Conservation (phyloP, 306 rosid genomes). For the Comarum palustre region DNA sequence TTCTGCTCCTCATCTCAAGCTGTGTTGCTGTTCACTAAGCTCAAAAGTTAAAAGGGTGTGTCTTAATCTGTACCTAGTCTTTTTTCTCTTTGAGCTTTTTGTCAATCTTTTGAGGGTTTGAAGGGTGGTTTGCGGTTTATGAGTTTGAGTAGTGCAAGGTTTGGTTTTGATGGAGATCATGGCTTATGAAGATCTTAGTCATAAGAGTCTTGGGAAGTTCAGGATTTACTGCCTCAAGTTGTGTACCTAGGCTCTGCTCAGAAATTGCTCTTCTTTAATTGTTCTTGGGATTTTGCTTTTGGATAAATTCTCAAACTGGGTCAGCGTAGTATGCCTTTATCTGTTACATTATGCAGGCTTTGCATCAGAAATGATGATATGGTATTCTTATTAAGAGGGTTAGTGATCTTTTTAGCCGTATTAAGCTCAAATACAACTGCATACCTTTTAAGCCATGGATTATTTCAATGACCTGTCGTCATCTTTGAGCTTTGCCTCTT, state of each 20-base stretch:
- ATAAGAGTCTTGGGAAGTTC: not conserved
- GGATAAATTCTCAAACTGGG: constrained; percentile 9
- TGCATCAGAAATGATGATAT: constrained; percentile 5
- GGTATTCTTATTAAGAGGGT: constrained; percentile 13
- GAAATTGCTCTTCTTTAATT: not conserved
- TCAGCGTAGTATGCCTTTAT: constrained; percentile 11
- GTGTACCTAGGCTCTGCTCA: not conserved
- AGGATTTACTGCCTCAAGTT: not conserved
- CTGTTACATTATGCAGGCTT: not conserved
- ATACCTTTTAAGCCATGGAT: constrained; percentile 48
- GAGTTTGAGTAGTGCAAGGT: not conserved
- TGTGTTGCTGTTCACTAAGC: constrained; percentile 10
- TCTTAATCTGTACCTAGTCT: constrained; percentile 19
- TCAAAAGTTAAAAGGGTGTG: not conserved
- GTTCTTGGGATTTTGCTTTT: not conserved
- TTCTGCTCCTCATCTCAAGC: constrained; percentile 13
- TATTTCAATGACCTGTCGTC: constrained; percentile 58
- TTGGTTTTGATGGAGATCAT: constrained; percentile 9
- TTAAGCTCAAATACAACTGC: constrained; percentile 24
- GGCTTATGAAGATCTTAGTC: constrained; percentile 14
- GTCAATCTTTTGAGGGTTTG: not conserved
- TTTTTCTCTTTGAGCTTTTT: not conserved
- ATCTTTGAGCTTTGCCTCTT: constrained; percentile 68
- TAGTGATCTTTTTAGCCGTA: constrained; percentile 21
- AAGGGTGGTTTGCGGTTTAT: not conserved